phyloP scores from a whole-genome alignment of 2,329 filamentous ascomycete species.

The Periglandula ipomoeae region DNA sequence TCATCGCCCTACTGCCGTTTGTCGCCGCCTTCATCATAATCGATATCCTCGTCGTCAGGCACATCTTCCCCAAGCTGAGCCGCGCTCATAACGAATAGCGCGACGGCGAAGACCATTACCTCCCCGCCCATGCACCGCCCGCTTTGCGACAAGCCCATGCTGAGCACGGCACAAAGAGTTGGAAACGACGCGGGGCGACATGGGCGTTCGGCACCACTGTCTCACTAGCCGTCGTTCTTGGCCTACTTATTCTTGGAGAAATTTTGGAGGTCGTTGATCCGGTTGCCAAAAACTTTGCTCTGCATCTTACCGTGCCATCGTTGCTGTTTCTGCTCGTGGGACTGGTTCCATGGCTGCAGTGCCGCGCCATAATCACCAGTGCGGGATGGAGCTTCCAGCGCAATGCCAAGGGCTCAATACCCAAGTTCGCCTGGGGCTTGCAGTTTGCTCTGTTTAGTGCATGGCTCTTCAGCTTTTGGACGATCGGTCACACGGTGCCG shows the following conservation, averaged over 20 bases:
- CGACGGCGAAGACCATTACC: conserved; percentile 52
- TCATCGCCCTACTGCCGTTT: conserved; percentile 60
- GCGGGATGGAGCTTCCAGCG: conserved; percentile 55
- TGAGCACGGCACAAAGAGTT: conserved; percentile 45
- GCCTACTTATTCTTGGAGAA: conserved; percentile 74
- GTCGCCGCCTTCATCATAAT: conserved; percentile 59
- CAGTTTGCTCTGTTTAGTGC: conserved; percentile 51
- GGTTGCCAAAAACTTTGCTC: conserved; percentile 55
- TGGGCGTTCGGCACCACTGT: conserved; percentile 68
- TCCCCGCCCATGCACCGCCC: conserved; percentile 53
- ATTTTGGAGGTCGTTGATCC: conserved; percentile 67
- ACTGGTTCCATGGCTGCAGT: conserved; percentile 69
- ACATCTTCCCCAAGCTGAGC: conserved; percentile 65
- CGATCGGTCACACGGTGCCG: conserved; percentile 56
- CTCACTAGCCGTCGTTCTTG: conserved; percentile 67
- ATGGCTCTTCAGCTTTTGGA: conserved; percentile 74
- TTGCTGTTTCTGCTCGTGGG: conserved; percentile 65
- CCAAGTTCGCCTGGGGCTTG: conserved; percentile 54
- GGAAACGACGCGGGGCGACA: conserved; percentile 44
- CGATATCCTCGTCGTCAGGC: conserved; percentile 52
- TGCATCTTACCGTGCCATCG: conserved; percentile 60
- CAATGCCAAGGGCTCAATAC: conserved; percentile 44
- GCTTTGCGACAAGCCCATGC: conserved; percentile 49
- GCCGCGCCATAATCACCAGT: conserved; percentile 53
- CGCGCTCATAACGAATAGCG: conserved; percentile 34